Evolutionary conservation across 1,284 basidiomycete species (phyloP), one percentile per base, ranked within the genome.

Genomic region (Neonothopanus nambi): DNA sequence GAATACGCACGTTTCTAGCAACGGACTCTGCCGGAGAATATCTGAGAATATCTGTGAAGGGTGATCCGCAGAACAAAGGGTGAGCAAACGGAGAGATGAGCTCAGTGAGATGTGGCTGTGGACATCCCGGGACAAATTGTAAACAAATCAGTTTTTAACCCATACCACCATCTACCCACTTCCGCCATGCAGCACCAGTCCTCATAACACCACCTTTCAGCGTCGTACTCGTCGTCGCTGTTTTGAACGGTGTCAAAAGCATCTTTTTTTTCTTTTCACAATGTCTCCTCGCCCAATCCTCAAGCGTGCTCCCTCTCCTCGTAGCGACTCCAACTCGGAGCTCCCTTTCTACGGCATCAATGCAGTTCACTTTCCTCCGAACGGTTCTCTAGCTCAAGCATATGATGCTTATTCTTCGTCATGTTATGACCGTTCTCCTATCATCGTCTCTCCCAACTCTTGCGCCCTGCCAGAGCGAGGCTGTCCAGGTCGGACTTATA

Each of bases 401-500:
- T 82, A 81, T 64, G 63, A 70, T 33, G 82, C 78, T 30, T 66
- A 85, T 71, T 80, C 81, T n/a, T 55, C 82, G 3, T 58, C 77
- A 15, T 62, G 71, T 9, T 88, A 88, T 68, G 85, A 88, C 74
- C 82, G 86, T 59, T 79, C 83, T n/a, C 85, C 85, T 58, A 87
- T 87, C 65, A 73, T 83, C 64, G 85, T 89, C 57, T 58, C 73
- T 21, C 81, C 80, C 43, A 88, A 89, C 63, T 65, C 72, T 49
- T 87, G 85, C 63, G 83, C 83, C 17, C 75, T 89, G 24, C 86
- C 86, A 43, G 85, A 80, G 59, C 81, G 86, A 54, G 85, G 85
- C 33, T 86, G 84, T 65, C 84, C 84, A 40, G 85, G 85, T 33
- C 76, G 82, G 55, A 87, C 84, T 1, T 88, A 87, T 64, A 68